Conservation (phyloP, 108 stramenopile genomes). For the Skeletonema potamos region DNA sequence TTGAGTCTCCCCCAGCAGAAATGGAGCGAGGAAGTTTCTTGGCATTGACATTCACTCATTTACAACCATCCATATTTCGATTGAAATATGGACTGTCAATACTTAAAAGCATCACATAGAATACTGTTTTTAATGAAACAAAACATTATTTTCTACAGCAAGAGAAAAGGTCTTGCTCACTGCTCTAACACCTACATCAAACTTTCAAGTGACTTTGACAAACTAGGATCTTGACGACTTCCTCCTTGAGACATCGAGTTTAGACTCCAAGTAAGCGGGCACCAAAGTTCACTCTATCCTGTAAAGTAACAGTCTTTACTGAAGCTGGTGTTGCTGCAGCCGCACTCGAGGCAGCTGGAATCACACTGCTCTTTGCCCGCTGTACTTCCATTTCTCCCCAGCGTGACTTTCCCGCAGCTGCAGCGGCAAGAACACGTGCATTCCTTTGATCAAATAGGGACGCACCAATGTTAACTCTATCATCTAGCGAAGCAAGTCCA, state of each 20-base stretch:
- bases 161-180: not conserved
- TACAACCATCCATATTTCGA: too few species aligned
- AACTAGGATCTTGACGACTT: not conserved
- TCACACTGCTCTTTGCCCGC: conserved; percentile 9
- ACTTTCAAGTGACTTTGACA: not conserved
- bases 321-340: conserved; percentile 2
- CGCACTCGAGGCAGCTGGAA: not conserved
- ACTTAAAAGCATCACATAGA: not conserved
- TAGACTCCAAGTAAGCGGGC: conserved; percentile 20
- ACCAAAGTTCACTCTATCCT: conserved; percentile 52
- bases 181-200: not conserved
- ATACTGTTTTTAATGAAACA: not conserved
- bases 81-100: too few species aligned
- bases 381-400: conserved; percentile 73
- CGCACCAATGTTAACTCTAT: not conserved
- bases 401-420: conserved; percentile 71
- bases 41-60: too few species aligned
- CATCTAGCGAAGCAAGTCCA: too few species aligned
- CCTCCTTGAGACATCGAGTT: not conserved
- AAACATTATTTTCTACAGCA: not conserved
- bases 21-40: too few species aligned
- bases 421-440: conserved; percentile 61
- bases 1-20: too few species aligned
- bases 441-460: conserved; percentile 37
- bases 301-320: conserved; percentile 13